phyloP scores from a whole-genome alignment of 1,284 basidiomycete species.

The Apiotrichum gracile region DNA sequence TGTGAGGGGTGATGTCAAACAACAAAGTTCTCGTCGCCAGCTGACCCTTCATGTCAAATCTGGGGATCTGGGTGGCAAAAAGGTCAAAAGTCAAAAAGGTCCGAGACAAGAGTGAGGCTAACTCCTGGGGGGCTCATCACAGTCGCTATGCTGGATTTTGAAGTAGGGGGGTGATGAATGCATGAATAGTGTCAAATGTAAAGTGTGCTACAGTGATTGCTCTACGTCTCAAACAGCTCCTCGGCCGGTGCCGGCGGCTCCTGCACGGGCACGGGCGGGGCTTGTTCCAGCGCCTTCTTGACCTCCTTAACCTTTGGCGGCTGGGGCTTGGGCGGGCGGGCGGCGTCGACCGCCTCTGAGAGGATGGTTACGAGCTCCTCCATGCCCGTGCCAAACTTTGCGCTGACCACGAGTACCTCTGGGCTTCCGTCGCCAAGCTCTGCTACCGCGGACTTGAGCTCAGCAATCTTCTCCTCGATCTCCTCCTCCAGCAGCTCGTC shows the following conservation, averaged over 20 bases:
- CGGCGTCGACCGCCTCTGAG: slow-evolving; percentile 60
- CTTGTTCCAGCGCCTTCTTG: background rate
- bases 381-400: slow-evolving; percentile 73
- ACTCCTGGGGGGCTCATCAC: no score
- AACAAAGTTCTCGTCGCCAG: no score
- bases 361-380: slow-evolving; percentile 60
- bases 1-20: background rate
- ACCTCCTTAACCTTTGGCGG: slow-evolving; percentile 1
- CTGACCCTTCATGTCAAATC: no score
- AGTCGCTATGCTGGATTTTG: no score
- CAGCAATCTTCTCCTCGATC: slow-evolving; percentile 42
- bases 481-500: slow-evolving; percentile 59
- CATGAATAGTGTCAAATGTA: background rate
- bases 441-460: slow-evolving; percentile 34
- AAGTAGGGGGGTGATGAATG: background rate
- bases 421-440: slow-evolving; percentile 40
- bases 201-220: background rate
- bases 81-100: background rate
- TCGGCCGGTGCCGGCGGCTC: background rate
- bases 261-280: background rate
- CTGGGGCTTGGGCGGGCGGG: slow-evolving; percentile 28
- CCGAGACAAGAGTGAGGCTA: no score
- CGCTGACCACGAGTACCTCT: slow-evolving; percentile 71
- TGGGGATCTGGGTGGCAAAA: no score
- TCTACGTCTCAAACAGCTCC: slow-evolving; percentile 5